Conservation (phyloP, 257 asterid species). For the Scutellaria galericulata region DNA sequence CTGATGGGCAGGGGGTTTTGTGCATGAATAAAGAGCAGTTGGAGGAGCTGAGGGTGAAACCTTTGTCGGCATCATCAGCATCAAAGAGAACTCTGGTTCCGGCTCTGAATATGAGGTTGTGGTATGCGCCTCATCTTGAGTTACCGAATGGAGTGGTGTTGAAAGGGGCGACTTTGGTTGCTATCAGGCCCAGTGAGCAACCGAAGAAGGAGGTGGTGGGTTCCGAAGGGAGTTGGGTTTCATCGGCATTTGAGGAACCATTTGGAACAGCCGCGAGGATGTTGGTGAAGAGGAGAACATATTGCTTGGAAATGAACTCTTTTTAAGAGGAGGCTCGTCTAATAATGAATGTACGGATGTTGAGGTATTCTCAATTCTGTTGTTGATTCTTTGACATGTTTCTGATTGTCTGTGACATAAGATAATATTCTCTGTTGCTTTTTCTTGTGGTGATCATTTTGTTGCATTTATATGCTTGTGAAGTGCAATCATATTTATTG, state of each 20-base stretch:
- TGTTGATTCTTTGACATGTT: neutral
- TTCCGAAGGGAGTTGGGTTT: conserved; percentile 60
- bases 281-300: conserved; percentile 78
- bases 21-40: conserved; percentile 70
- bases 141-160: conserved; percentile 65
- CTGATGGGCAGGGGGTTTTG: conserved; percentile 75
- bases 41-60: conserved; percentile 81
- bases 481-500: neutral
- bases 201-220: conserved; percentile 59
- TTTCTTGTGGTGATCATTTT: neutral
- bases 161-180: conserved; percentile 81
- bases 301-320: conserved; percentile 80
- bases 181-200: conserved; percentile 73
- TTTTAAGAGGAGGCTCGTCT: conserved; percentile 41
- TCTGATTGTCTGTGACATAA: neutral
- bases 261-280: conserved; percentile 72
- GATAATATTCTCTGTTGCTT: neutral
- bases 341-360: conserved; percentile 19
- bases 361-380: conserved; percentile 40
- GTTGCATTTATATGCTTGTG: conserved; percentile 28
- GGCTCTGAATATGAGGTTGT: conserved; percentile 68
- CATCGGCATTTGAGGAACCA: conserved; percentile 72
- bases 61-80: conserved; percentile 67
- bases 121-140: conserved; percentile 70
- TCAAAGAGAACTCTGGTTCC: conserved; percentile 75